These are phyloP conservation scores for Solanum bulbocastanum DNA, from an alignment of 257 asterid species.

Conservation along the genomic window DNA sequence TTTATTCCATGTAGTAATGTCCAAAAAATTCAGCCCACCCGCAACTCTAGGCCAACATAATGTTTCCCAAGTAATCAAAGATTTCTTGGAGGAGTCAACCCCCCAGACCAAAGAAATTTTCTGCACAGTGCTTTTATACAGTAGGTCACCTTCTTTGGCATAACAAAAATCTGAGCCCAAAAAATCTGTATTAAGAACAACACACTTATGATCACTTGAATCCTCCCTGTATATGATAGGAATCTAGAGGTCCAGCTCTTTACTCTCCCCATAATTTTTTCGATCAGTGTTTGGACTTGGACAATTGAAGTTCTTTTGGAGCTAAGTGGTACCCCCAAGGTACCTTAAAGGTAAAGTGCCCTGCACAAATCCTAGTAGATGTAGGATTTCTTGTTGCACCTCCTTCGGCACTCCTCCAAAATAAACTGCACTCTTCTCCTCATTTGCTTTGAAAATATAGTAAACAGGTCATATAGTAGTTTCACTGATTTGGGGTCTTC, in stretches of 20 bases:
- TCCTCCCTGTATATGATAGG: background rate
- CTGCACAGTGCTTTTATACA: background rate
- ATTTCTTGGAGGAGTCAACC: background rate
- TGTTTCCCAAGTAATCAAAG: background rate
- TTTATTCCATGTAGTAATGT: background rate
- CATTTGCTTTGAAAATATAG: no score
- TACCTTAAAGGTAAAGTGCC: background rate
- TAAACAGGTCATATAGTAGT: no score
- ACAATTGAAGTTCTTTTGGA: background rate
- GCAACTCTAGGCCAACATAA: background rate
- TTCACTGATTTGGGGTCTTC: no score
- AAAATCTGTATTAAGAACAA: no score
- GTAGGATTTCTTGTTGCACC: no score
- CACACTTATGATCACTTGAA: background rate
- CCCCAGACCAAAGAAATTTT: background rate
- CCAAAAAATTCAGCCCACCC: background rate
- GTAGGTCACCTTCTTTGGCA: background rate
- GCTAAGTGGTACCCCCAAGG: background rate
- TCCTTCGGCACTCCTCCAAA: no score
- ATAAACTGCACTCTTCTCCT: no score
- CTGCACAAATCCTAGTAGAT: background rate
- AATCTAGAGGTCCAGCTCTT: background rate
- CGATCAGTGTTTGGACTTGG: background rate
- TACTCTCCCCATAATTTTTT: background rate
- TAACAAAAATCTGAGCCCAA: background rate